These are phyloP conservation scores for Groenewaldozyma tartarivorans DNA, from an alignment of 805 yeast species.

Conservation along the genomic window DNA sequence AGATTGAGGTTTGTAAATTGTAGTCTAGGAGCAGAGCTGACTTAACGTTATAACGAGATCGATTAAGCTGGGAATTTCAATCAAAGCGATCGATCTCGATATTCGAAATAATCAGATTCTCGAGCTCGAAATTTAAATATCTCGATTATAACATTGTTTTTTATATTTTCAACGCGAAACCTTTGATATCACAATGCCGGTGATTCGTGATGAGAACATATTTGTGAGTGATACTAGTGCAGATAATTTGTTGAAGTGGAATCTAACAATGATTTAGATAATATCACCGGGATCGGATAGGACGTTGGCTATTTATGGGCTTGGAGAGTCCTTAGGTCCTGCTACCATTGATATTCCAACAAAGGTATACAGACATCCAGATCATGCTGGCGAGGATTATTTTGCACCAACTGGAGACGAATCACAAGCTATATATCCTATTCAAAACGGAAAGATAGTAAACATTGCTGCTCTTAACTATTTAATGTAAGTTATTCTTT, in stretches of 20 bases:
- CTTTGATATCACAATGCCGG: slow-evolving; percentile 18
- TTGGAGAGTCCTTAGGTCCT: slow-evolving; percentile 61
- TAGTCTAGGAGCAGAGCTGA: too few species aligned
- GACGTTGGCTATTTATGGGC: slow-evolving; percentile 72
- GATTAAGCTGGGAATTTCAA: too few species aligned
- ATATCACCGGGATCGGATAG: slow-evolving; percentile 71
- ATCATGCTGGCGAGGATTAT: slow-evolving; percentile 16
- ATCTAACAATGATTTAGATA: slow-evolving; percentile 29
- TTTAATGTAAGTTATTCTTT: slow-evolving; percentile 42
- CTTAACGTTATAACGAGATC: too few species aligned
- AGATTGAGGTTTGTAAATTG: too few species aligned
- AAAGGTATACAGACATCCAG: slow-evolving; percentile 41
- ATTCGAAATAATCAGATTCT: too few species aligned
- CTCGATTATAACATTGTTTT: too few species aligned
- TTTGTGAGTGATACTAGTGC: slow-evolving; percentile 20
- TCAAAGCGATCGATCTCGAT: too few species aligned
- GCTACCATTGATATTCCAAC: slow-evolving; percentile 76
- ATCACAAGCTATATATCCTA: slow-evolving; percentile 48
- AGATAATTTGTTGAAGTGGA: neutral
- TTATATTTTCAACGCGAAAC: too few species aligned
- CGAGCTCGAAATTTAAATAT: too few species aligned
- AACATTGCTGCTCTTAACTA: slow-evolving; percentile 64
- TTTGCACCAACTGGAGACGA: slow-evolving; percentile 34
- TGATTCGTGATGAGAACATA: slow-evolving; percentile 31
- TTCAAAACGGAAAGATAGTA: slow-evolving; percentile 52